These are phyloP conservation scores for Gomphus bonarii DNA, from an alignment of 1,284 basidiomycete genomes.

Conservation along the genomic window DNA sequence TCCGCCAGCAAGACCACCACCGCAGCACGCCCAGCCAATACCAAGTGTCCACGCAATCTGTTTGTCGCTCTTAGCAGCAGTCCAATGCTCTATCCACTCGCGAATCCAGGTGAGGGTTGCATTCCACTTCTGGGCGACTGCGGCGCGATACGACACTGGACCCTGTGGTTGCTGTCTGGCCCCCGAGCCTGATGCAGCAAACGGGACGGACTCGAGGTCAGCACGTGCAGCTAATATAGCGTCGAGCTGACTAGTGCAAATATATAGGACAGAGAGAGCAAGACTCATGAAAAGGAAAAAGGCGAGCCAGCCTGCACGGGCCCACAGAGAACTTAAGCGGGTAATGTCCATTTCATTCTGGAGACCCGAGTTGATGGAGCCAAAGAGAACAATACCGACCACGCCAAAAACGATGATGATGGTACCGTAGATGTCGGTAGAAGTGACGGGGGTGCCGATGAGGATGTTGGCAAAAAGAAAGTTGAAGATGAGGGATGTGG, in stretches of 20 bases:
- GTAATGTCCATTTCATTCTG: conserved; percentile 55
- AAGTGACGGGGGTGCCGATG: conserved; percentile 73
- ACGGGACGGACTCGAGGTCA: conserved; percentile 51
- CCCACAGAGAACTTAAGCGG: conserved; percentile 75
- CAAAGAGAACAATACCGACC: conserved; percentile 77
- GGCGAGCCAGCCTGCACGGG: conserved; percentile 75
- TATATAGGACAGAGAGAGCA: conserved; percentile 54
- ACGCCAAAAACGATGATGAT: conserved; percentile 74
- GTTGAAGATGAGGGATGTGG: conserved; percentile 80
- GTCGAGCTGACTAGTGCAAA: conserved; percentile 58
- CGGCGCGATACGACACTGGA: conserved; percentile 22
- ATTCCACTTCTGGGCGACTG: conserved; percentile 19
- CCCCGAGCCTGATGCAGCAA: conserved; percentile 23
- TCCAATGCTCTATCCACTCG: conserved; percentile 63
- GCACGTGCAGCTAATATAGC: conserved; percentile 52
- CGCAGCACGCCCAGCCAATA: conserved; percentile 85
- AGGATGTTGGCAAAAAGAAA: conserved; percentile 79
- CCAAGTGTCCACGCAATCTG: conserved; percentile 82
- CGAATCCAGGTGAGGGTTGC: conserved; percentile 42
- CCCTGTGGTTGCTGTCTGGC: conserved; percentile 12
- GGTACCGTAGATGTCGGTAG: conserved; percentile 74
- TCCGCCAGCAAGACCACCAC: conserved; percentile 81
- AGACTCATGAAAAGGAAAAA: conserved; percentile 75
- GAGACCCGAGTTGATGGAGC: conserved; percentile 72
- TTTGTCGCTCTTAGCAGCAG: conserved; percentile 69